Evolutionary conservation across 495 filamentous ascomycete genomes (phyloP), one percentile per base, ranked within the genome.

Genomic region (Daldinia bambusicola): DNA sequence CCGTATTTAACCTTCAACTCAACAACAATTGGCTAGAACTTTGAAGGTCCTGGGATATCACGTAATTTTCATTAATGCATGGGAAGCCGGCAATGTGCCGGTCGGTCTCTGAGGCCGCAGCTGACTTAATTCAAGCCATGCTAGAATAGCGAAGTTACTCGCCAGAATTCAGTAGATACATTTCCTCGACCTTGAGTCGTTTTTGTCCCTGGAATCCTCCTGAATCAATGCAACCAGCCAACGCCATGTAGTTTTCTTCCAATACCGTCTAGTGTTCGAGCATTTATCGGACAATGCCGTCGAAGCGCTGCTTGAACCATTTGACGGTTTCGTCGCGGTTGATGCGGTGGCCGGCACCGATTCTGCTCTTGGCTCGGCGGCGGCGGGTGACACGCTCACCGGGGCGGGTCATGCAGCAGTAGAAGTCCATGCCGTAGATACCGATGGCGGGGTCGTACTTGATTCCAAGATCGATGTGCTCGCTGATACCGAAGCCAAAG

Each of bases 351-450:
- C 84, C 85, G 77, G 91, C 80, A 79, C 96, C 96, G 79, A 99
- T 89, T 76, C 84, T 85, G 85, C 89, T 85, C 88, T 96, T 92
- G 87, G 85, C 88, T 77, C 95, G 93, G 79, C 95, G 90, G 77
- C 96, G 93, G 87, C 92, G 94, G 81, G 94, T 90, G 80, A 99
- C 93, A 81, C 95, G 94, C 89, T 96, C 93, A 86, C 96, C 96
- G 69, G 95, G 96, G 76, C 96, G 93, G 87, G 93, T 85, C 96
- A 99, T 99, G 93, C 95, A 98, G 92, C 90, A 93, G 91, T 97
- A 99, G 89, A 99, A 99, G 88, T 99, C 96, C 96, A 99, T 99
- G 84, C 96, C 96, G 89, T 99, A 99, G 85, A 99, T 98, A 89
- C 95, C 95, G 76, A 98, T 98, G 63, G 89, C 92, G 67, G 95